Evolutionary conservation across 2,329 filamentous ascomycete genomes (phyloP).

Genomic region (Fusarium piperis): DNA sequence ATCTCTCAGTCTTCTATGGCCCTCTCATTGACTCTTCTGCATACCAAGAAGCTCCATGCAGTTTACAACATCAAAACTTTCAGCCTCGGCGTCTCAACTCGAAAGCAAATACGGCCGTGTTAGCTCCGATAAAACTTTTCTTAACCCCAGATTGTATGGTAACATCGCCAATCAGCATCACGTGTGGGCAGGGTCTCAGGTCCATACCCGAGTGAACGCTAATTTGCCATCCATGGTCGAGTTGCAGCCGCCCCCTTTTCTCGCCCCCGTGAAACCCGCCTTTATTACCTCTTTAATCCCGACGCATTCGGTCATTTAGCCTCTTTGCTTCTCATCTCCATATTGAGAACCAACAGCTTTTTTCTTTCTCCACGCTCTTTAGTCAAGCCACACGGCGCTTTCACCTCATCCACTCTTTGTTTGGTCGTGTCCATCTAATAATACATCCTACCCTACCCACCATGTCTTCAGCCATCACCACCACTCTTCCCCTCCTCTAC

Average conservation of each 20-base stretch:
- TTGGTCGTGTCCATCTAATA: not conserved
- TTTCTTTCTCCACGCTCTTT: not conserved
- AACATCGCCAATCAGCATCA: not conserved
- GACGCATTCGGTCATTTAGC: not conserved
- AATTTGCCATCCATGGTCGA: not conserved
- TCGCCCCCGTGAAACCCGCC: not conserved
- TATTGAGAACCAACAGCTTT: not conserved
- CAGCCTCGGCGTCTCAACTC: not conserved
- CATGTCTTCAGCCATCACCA: not conserved
- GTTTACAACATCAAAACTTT: not conserved
- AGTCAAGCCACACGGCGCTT: not conserved
- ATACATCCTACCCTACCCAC: not conserved
- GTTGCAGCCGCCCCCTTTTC: not conserved
- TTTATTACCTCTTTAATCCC: not conserved
- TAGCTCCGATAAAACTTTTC: not conserved
- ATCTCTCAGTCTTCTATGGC: not conserved
- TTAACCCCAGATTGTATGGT: not conserved
- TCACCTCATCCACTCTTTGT: not conserved
- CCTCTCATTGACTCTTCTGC: not conserved
- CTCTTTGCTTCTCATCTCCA: not conserved
- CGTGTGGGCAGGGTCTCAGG: not conserved
- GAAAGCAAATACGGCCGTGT: not conserved
- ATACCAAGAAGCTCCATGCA: not conserved
- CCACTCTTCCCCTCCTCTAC: not conserved
- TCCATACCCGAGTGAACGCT: not conserved